These are phyloP conservation scores for Aeminium ludgeri DNA, from an alignment of 495 filamentous ascomycete genomes.

Conservation along the genomic window DNA sequence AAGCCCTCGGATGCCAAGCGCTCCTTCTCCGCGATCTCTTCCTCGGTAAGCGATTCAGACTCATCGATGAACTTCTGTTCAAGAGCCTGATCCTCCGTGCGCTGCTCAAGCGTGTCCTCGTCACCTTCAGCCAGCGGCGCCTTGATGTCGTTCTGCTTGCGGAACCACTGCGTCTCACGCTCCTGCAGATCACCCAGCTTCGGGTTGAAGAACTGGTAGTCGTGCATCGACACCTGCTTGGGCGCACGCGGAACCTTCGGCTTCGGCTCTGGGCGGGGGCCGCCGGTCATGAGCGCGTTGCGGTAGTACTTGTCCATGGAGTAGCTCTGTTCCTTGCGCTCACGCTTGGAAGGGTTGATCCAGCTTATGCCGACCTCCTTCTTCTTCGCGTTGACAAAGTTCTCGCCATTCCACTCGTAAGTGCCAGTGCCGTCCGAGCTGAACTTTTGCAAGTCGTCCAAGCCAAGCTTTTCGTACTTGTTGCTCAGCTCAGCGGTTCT, in stretches of 20 bases:
- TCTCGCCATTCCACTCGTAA: constrained; percentile 97
- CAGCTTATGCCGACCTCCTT: constrained; percentile 90
- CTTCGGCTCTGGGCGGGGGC: constrained; percentile 70
- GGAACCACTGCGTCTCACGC: constrained; percentile 85
- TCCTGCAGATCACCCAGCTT: constrained; percentile 78
- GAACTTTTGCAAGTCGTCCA: constrained; percentile 97
- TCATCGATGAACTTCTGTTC: constrained; percentile 89
- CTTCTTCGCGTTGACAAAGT: constrained; percentile 79
- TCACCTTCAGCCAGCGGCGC: constrained; percentile 67
- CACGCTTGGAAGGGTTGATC: constrained; percentile 98
- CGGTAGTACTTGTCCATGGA: constrained; percentile 99
- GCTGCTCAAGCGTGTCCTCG: constrained; percentile 65
- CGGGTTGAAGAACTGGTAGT: constrained; percentile 92
- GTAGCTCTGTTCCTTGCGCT: constrained; percentile 94
- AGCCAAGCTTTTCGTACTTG: constrained; percentile 91
- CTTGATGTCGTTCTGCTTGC: constrained; percentile 90
- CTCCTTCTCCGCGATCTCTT: constrained; percentile 73
- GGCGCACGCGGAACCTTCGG: constrained; percentile 92
- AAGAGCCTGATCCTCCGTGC: constrained; percentile 71
- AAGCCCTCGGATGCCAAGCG: constrained; percentile 70
- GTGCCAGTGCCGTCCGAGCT: constrained; percentile 64
- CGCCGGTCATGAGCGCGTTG: constrained; percentile 70
- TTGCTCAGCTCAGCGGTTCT: constrained; percentile 78
- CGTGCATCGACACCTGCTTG: constrained; percentile 79
- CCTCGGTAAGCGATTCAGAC: constrained; percentile 72